Conservation (phyloP, 371 early-diverging fungal genomes). For the Lichtheimia hyalospora region DNA sequence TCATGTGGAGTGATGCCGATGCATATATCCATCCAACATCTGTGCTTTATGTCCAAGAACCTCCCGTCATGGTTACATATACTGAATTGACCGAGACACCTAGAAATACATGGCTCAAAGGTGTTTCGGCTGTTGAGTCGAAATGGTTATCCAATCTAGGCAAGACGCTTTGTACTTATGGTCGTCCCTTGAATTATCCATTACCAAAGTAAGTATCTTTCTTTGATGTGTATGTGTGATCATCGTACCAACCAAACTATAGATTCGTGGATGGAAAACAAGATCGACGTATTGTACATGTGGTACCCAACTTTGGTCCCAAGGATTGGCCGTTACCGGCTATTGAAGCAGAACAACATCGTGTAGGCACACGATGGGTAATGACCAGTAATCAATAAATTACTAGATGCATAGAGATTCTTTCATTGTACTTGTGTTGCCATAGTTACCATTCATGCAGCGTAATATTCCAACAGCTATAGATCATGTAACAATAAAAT, state of each 20-base stretch:
- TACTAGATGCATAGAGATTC: background rate
- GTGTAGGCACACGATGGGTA: constrained; percentile 70
- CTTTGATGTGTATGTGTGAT: background rate
- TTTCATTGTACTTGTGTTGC: too few relatives aligned
- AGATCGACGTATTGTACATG: constrained; percentile 67
- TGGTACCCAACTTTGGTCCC: constrained; percentile 75
- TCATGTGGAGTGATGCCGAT: constrained; percentile 80
- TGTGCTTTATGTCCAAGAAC: constrained; percentile 62
- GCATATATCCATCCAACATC: constrained; percentile 79
- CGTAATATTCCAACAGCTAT: too few relatives aligned
- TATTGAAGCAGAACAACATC: constrained; percentile 66
- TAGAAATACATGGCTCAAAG: constrained; percentile 72
- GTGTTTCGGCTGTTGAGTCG: constrained; percentile 75
- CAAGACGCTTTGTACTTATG: constrained; percentile 64
- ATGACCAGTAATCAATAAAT: constrained; percentile 9
- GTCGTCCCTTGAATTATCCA: constrained; percentile 65
- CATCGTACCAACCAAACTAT: background rate
- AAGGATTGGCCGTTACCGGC: constrained; percentile 76
- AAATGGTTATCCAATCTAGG: constrained; percentile 80
- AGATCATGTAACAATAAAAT: too few relatives aligned
- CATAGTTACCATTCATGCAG: too few relatives aligned
- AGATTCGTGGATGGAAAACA: constrained; percentile 45
- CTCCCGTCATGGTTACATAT: constrained; percentile 79
- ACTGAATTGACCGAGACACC: constrained; percentile 58
- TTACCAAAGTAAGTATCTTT: constrained; percentile 54